These are phyloP conservation scores for Apiotrichum sp. DNA, from an alignment of 1,284 basidiomycete genomes.

Conservation along the genomic window DNA sequence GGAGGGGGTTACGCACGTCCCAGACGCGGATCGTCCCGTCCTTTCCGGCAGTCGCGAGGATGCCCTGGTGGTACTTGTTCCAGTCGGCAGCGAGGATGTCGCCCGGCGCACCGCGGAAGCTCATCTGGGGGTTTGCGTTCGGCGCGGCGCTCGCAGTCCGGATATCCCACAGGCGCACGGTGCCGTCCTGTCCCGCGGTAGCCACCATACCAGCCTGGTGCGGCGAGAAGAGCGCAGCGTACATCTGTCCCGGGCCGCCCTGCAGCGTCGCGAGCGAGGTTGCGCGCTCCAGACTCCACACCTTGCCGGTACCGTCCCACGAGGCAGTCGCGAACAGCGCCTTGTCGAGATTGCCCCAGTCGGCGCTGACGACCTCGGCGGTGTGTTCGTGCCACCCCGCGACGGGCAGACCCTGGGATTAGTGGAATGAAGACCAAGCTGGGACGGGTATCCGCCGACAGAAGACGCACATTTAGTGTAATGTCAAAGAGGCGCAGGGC, in stretches of 20 bases:
- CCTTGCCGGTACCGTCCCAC: constrained; percentile 87
- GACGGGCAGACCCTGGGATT: constrained; percentile 55
- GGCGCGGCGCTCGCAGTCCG: background rate
- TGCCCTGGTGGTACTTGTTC: constrained; percentile 53
- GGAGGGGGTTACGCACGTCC: constrained; percentile 42
- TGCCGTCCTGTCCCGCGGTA: constrained; percentile 79
- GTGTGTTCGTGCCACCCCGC: constrained; percentile 89
- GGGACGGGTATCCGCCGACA: background rate
- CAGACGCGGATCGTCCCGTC: constrained; percentile 50
- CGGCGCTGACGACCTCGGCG: constrained; percentile 86
- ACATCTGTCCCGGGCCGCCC: constrained; percentile 60
- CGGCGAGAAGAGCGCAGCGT: constrained; percentile 84
- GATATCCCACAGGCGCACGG: constrained; percentile 68
- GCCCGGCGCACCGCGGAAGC: constrained; percentile 8
- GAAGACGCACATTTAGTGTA: constrained; percentile 65
- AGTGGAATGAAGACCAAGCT: background rate
- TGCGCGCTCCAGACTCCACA: constrained; percentile 83
- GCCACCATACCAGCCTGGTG: constrained; percentile 75
- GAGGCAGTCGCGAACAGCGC: constrained; percentile 79
- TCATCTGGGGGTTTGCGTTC: background rate
- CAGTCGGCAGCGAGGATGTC: constrained; percentile 49
- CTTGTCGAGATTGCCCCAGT: constrained; percentile 95
- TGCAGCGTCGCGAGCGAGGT: constrained; percentile 72
- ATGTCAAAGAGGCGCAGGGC: constrained; percentile 88
- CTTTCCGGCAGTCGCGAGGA: constrained; percentile 51